Conservation (phyloP, 2,329 filamentous ascomycete genomes). For the Taxawa tesnikishii region DNA sequence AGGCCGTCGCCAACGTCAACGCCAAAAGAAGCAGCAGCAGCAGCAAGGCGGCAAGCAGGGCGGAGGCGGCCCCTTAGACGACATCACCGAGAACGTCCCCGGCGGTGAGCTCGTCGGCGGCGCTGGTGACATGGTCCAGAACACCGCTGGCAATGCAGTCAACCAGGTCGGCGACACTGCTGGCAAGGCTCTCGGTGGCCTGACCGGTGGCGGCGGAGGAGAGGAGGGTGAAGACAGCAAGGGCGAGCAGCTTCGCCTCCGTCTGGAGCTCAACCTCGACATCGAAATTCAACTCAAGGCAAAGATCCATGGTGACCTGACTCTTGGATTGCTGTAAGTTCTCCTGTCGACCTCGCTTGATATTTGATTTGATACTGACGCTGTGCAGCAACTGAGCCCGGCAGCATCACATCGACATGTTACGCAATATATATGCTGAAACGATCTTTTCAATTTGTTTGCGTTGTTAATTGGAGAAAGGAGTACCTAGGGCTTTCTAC, state of each 20-base stretch:
- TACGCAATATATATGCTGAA: too few relatives aligned
- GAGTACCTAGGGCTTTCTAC: too few relatives aligned
- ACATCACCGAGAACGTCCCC: constrained; percentile 41
- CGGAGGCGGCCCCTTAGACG: constrained; percentile 37
- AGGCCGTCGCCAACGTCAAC: constrained; percentile 45
- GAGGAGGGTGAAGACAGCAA: constrained; percentile 24
- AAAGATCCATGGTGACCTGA: constrained; percentile 53
- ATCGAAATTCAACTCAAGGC: constrained; percentile 53
- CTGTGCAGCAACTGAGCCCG: neutral
- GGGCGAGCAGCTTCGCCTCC: constrained; percentile 41
- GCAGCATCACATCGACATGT: too few relatives aligned
- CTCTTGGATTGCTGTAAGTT: constrained; percentile 41
- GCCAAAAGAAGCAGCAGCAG: constrained; percentile 34
- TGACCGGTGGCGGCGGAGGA: constrained; percentile 29
- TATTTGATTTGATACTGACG: neutral
- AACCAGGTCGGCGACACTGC: constrained; percentile 31
- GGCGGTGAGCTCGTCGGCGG: constrained; percentile 40
- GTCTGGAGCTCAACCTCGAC: constrained; percentile 48
- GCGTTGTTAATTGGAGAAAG: too few relatives aligned
- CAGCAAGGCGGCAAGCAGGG: constrained; percentile 27
- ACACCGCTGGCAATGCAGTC: constrained; percentile 36
- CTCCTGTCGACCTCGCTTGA: neutral
- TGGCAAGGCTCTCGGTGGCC: constrained; percentile 33
- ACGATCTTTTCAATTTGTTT: too few relatives aligned
- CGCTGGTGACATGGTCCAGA: constrained; percentile 43